Percentiles rank a stretch among this genome's conserved stretches.
These are phyloP conservation scores for Lotmaria passim DNA, from an alignment of 208 protist species.

Conservation along the genomic window DNA sequence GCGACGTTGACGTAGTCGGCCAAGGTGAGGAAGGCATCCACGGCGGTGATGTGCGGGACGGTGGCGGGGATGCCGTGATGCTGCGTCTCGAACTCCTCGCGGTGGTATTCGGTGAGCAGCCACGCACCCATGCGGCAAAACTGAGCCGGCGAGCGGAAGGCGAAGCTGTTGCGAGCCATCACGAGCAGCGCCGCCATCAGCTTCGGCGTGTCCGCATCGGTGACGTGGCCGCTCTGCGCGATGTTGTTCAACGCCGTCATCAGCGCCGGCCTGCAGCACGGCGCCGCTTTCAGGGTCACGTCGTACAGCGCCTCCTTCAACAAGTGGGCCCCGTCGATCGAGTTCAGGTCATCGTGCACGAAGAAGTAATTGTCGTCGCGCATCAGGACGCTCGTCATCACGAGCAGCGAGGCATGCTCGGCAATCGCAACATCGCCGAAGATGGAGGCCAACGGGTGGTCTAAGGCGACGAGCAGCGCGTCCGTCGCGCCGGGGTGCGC, in stretches of 20 bases:
- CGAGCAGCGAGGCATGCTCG: constrained; percentile 54
- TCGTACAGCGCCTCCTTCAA: constrained; percentile 62
- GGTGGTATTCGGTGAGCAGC: constrained; percentile 53
- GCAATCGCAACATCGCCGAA: constrained; percentile 67
- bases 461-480: constrained; percentile 60
- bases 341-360: constrained; percentile 20
- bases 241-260: constrained; percentile 47
- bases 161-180: constrained; percentile 67
- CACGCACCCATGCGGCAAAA: constrained; percentile 46
- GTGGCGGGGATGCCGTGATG: constrained; percentile 40
- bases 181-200: constrained; percentile 62
- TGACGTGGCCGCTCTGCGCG: constrained; percentile 36
- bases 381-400: constrained; percentile 56
- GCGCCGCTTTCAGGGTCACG: constrained; percentile 48
- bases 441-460: constrained; percentile 76
- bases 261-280: constrained; percentile 41
- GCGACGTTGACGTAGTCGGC: constrained; percentile 58
- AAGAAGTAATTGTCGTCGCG: constrained; percentile 65
- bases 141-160: constrained; percentile 57
- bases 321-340: constrained; percentile 39
- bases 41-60: constrained; percentile 29
- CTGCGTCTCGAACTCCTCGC: constrained; percentile 62
- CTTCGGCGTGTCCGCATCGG: constrained; percentile 41
- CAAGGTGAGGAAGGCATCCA: constrained; percentile 27
- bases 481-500: constrained; percentile 85